Evolutionary conservation across 306 rosid genomes (phyloP).

Genomic region (Cicer bijugum): DNA sequence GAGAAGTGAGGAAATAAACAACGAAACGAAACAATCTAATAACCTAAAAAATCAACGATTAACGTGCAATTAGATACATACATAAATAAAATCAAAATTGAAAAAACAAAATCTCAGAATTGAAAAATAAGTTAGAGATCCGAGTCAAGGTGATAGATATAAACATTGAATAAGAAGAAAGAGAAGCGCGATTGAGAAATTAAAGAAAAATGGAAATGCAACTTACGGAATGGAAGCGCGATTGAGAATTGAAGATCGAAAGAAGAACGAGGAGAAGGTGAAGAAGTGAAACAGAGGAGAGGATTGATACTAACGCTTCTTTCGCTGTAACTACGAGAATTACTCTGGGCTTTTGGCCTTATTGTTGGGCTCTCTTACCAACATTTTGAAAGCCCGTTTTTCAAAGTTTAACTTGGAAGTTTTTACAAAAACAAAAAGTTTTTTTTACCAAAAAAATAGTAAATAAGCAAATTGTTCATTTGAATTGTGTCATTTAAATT

Average conservation of each 20-base stretch:
- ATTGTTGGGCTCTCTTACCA: not conserved
- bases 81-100: not conserved
- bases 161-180: not conserved
- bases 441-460: too few relatives aligned
- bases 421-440: too few relatives aligned
- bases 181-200: not conserved
- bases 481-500: too few relatives aligned
- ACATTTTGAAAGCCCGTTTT: not conserved
- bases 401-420: too few relatives aligned
- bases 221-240: conserved; percentile 44
- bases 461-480: too few relatives aligned
- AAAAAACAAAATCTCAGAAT: not conserved
- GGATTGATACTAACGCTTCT: conserved; percentile 22
- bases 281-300: not conserved
- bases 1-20: not conserved
- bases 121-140: not conserved
- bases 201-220: not conserved
- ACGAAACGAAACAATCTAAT: not conserved
- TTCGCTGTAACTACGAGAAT: conserved; percentile 37
- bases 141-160: not conserved
- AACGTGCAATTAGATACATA: not conserved
- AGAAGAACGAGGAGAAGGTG: conserved; percentile 8
- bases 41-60: not conserved
- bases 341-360: conserved; percentile 39
- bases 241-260: conserved; percentile 36